These are phyloP conservation scores for Moricandia arvensis DNA, from an alignment of 345 rosid species.

Conservation along the genomic window DNA sequence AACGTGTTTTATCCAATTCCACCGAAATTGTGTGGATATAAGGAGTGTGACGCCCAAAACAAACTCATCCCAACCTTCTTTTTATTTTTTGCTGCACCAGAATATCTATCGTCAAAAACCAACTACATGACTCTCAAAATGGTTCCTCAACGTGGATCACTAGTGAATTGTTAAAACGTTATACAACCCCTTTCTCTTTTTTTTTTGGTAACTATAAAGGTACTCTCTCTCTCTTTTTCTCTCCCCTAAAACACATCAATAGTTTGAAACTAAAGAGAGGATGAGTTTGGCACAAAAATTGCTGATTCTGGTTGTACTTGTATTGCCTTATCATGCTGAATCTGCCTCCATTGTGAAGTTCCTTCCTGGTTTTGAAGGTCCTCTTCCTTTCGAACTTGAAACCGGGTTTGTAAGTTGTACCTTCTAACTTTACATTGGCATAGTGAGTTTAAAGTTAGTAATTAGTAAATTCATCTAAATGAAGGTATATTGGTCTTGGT, in stretches of 20 bases:
- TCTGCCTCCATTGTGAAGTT: constrained; percentile 25
- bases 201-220: not conserved
- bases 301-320: not conserved
- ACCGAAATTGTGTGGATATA: not conserved
- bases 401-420: constrained; percentile 42
- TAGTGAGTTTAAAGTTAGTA: not conserved
- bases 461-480: not conserved
- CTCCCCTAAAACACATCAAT: not conserved
- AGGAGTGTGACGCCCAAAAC: not conserved
- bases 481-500: constrained; percentile 34
- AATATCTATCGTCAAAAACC: not conserved
- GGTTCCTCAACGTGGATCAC: not conserved
- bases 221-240: not conserved
- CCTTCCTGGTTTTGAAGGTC: constrained; percentile 45
- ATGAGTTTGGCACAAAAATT: not conserved
- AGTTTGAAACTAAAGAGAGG: not conserved
- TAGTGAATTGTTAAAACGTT: not conserved
- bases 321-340: not conserved
- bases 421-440: not conserved
- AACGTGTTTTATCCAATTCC: not conserved
- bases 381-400: constrained; percentile 53
- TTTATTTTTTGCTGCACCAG: not conserved
- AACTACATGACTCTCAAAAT: not conserved
- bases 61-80: not conserved
- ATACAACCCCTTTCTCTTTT: not conserved